Evolutionary conservation across 352 stramenopile genomes (phyloP), one percentile per base, ranked within the genome.

Genomic region (Blastocystis sp.): DNA sequence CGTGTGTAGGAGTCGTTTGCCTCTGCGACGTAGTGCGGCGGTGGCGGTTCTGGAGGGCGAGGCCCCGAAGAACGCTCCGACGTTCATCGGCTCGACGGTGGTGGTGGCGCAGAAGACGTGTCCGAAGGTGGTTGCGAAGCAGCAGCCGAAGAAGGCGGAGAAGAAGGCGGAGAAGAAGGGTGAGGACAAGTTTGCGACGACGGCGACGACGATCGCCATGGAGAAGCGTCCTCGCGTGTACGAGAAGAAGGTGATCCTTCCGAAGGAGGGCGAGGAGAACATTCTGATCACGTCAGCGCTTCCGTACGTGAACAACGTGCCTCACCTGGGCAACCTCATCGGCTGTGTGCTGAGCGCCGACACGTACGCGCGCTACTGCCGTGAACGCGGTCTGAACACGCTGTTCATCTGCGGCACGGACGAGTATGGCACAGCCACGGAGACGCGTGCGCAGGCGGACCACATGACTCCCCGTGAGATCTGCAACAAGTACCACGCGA

Each of bases 401-500:
- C 34, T 88, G 2, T 88, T 81, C 56, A 71, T 88, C 3, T 88
- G 85, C 69, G 85, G 85, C 2, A 88, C 85, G 2, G 85, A 88
- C 53, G 85, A 88, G 69, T 88, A 88, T 40, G 85, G 85, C 0
- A 88, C 85, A 9, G 85, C 85, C 4, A 88, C 85, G 29, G 85
- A 88, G 61, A 88, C 77, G 21, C 48, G 63, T 16, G 59, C 59
- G 42, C 54, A 86, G 42, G 76, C 63, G 16, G 72, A 84, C 24
- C 53, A 84, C 72, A 87, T 93, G 53, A 91, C 89, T 34, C 91
- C 92, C 2, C 89, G 91, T 40, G 86, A 93, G 84, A 89, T 95
- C 27, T 93, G 92, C 79, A 90, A 94, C 88, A 94, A 94, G 90
- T 95, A 94, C 90, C 81, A 87, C 54, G 67, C 64, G 2, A 79